These are phyloP conservation scores for Tricholoma flavovirens DNA, from an alignment of 768 basidiomycete genomes.

Conservation along the genomic window DNA sequence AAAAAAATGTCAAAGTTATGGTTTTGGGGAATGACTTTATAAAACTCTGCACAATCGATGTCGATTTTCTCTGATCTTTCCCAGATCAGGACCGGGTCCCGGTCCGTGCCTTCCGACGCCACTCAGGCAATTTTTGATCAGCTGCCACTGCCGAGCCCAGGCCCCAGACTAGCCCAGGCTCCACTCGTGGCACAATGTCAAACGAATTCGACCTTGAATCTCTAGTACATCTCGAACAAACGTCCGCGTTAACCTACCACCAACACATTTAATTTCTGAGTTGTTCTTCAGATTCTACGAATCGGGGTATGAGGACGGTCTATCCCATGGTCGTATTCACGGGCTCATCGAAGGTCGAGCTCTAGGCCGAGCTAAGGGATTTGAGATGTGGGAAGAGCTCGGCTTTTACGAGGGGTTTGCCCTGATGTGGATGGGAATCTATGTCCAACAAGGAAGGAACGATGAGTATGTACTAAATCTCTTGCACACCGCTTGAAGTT, in stretches of 20 bases:
- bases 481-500: conserved; percentile 3
- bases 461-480: conserved; percentile 40
- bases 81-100: no score
- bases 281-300: conserved; percentile 63
- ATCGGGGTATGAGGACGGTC: conserved; percentile 70
- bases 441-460: conserved; percentile 30
- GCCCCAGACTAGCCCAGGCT: no score
- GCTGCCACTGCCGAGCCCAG: no score
- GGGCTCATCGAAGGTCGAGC: conserved; percentile 89
- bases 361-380: conserved; percentile 84
- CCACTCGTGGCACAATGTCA: conserved; percentile 17
- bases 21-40: no score
- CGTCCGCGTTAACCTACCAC: conserved; percentile 30
- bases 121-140: no score
- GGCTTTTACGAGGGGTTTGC: conserved; percentile 91
- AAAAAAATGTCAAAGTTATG: no score
- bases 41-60: no score
- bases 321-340: conserved; percentile 81
- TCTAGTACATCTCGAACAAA: conserved; percentile 59
- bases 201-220: conserved; percentile 52
- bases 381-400: conserved; percentile 96
- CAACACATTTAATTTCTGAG: conserved; percentile 5
- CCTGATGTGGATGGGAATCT: conserved; percentile 56
- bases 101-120: no score
- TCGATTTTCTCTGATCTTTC: no score